Percentiles rank a stretch among this genome's conserved stretches.
Evolutionary conservation across 2,329 filamentous ascomycete species (phyloP).

Genomic region (Chaetothyriales sp.): DNA sequence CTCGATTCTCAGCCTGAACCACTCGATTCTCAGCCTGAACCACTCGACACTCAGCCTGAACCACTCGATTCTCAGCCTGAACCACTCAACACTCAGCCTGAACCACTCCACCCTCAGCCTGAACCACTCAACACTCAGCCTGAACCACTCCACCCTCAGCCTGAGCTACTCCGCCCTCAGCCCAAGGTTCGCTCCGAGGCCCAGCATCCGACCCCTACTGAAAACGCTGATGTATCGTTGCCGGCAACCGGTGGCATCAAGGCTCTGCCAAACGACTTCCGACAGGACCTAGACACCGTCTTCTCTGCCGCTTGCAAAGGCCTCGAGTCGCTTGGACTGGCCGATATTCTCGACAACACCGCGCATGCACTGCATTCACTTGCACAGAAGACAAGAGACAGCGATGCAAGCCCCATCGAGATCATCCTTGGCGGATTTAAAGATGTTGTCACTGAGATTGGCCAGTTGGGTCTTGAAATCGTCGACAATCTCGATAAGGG

Average conservation of each 20-base stretch:
- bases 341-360: conserved; percentile 25
- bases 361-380: conserved; percentile 24
- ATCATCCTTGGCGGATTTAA: conserved; percentile 27
- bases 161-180: no score
- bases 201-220: no score
- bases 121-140: no score
- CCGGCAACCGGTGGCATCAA: not conserved
- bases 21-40: no score
- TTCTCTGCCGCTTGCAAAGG: conserved; percentile 25
- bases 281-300: conserved; percentile 20
- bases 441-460: conserved; percentile 28
- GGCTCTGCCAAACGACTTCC: conserved; percentile 2
- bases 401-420: conserved; percentile 25
- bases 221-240: not conserved
- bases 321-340: conserved; percentile 25
- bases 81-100: no score
- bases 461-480: conserved; percentile 15
- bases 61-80: no score
- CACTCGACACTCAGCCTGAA: no score
- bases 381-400: conserved; percentile 24
- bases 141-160: no score
- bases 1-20: not conserved
- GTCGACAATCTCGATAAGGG: not conserved
- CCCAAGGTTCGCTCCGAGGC: not conserved
- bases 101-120: no score